Base-by-base conservation (phyloP, 1,139 yeast genomes). In the Magnusiomyces paraingens region DNA sequence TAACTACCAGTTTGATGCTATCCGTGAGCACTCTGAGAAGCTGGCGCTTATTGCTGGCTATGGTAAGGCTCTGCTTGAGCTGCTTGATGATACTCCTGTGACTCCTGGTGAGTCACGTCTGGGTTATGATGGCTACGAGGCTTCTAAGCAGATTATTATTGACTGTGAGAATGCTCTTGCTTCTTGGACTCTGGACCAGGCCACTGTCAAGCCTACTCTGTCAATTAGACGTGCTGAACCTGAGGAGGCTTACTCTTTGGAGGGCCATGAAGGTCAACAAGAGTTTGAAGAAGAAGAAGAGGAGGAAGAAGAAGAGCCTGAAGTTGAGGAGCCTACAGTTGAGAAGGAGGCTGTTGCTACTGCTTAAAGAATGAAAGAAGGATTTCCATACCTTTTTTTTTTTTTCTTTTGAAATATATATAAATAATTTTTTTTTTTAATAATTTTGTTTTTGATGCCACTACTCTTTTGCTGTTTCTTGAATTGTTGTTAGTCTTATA, bases 71-170 rank as follows among this genome's bases (percentile, higher is more conserved):
- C 78, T 93, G 61, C 81, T 93, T 70, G 98, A 91, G 78, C 83
- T 93, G 71, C 81, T 93, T 70, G 98, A 93, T 72, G 98, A 91
- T 73, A 77, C 95, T 63, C 94, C 98, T 59, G 96, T 93, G 62
- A 91, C 97, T 61, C 99, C 99, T 61, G 98, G 98, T 77, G 98
- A 93, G 79, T 88, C 96, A 59, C 89, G 98, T 78, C 93, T 96
- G 47, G 95, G 96, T 59, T 93, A 93, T 73, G 98, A 93, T 69
- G 98, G 99, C 64, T 93, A 90, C 74, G 98, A 93, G 72, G 96
- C 97, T 55, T 87, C 97, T 57, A 91, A 90, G 80, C 98, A 93
- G 79, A 90, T 93, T 74, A 90, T 93, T 67, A 86, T 90, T 69
- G 98, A 93, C 73, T 95, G 96, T 64, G 99, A 93, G 78, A 86